Evolutionary conservation across 2,329 filamentous ascomycete species (phyloP).

Genomic region (Escovopsis sp.): DNA sequence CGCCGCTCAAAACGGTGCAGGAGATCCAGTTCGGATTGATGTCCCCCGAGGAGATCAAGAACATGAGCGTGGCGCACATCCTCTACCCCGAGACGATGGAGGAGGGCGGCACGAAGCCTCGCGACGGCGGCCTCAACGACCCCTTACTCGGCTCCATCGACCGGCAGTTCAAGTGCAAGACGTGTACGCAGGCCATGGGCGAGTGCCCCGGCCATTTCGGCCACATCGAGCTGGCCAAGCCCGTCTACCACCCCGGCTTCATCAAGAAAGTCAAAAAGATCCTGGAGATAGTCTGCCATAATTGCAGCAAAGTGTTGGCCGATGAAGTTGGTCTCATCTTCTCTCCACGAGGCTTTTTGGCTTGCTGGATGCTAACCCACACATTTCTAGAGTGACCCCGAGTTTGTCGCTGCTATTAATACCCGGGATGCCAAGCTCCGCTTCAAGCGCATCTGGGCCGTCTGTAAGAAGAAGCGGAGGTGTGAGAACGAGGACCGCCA

Average conservation of each 20-base stretch:
- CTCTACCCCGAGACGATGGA: constrained; percentile 99
- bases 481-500: constrained; percentile 70
- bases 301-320: constrained; percentile 93
- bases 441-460: constrained; percentile 81
- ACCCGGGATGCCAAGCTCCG: constrained; percentile 87
- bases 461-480: constrained; percentile 75
- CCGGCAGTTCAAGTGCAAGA: constrained; percentile 86
- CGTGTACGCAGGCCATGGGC: constrained; percentile 87
- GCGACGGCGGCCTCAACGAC: constrained; percentile 86
- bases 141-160: constrained; percentile 94
- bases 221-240: constrained; percentile 93
- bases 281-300: constrained; percentile 96
- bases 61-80: constrained; percentile 92
- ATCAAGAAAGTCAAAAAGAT: constrained; percentile 99
- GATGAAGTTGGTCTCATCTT: constrained; percentile 77
- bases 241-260: constrained; percentile 90
- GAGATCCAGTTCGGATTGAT: constrained; percentile 98
- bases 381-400: constrained; percentile 59
- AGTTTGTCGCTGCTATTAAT: constrained; percentile 66
- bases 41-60: constrained; percentile 97
- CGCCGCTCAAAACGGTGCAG: constrained; percentile 91
- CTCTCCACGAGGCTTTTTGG: constrained; percentile 39
- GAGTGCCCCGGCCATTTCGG: constrained; percentile 97
- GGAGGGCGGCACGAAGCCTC: constrained; percentile 78
- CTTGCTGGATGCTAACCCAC: constrained; percentile 45